These are phyloP conservation scores for Sutorius eximius DNA, from an alignment of 1,284 basidiomycete species.

Conservation along the genomic window DNA sequence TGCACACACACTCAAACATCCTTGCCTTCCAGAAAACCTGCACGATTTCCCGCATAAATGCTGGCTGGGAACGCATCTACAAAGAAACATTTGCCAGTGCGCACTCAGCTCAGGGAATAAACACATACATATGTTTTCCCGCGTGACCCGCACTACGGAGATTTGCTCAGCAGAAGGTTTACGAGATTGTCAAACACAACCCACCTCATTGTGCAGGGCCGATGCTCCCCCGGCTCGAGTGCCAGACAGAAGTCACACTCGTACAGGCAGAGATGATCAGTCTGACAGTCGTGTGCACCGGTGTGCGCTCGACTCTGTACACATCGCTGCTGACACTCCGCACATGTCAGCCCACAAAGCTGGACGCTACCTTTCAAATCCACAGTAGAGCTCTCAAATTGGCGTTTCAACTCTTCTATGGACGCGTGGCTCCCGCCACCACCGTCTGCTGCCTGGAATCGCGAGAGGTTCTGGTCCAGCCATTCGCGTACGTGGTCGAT, in stretches of 20 bases:
- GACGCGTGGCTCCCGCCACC: conserved; percentile 36
- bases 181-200: conserved; percentile 18
- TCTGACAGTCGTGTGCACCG: conserved; percentile 48
- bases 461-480: conserved; percentile 48
- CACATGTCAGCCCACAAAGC: conserved; percentile 50
- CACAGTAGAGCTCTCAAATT: conserved; percentile 42
- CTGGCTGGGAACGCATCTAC: conserved; percentile 47
- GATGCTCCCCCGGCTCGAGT: conserved; percentile 30
- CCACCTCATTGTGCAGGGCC: conserved; percentile 47
- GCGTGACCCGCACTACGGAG: conserved; percentile 52
- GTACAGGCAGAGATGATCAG: conserved; percentile 46
- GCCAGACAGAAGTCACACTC: conserved; percentile 45
- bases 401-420: conserved; percentile 47
- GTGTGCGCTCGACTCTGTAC: conserved; percentile 45
- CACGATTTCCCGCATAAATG: conserved; percentile 56
- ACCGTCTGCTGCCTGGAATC: conserved; percentile 39
- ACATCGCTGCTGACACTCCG: conserved; percentile 49
- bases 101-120: neutral
- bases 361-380: conserved; percentile 47
- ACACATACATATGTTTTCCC: conserved; percentile 50
- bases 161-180: neutral
- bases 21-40: conserved; percentile 41
- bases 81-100: neutral
- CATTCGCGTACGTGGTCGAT: conserved; percentile 49
- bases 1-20: conserved; percentile 50